Conservation (phyloP, 2,329 filamentous ascomycete species). For the Neonectria magnoliae region DNA sequence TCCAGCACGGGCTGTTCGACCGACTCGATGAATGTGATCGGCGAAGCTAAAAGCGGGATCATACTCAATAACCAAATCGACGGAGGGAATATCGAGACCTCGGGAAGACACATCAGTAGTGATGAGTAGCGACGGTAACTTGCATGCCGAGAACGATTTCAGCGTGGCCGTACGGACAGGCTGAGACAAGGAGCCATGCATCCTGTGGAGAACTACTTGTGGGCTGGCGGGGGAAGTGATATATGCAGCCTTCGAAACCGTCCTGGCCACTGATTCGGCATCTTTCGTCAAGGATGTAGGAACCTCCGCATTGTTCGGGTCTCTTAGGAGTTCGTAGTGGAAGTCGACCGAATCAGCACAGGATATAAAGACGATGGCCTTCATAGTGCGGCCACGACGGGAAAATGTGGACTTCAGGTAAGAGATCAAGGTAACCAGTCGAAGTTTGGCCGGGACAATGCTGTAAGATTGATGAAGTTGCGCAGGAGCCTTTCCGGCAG, state of each 20-base stretch:
- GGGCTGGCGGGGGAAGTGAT: constrained; percentile 81
- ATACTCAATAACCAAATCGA: constrained; percentile 95
- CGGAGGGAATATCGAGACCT: constrained; percentile 92
- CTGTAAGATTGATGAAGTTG: constrained; percentile 94
- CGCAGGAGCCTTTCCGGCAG: constrained; percentile 82
- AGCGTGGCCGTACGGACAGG: constrained; percentile 88
- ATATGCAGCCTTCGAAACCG: constrained; percentile 74
- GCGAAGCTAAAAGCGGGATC: constrained; percentile 93
- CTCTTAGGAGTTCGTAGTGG: constrained; percentile 84
- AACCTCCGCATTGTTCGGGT: constrained; percentile 45
- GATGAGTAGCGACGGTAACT: constrained; percentile 82
- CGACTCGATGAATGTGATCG: constrained; percentile 94
- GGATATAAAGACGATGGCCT: constrained; percentile 95
- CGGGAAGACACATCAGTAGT: constrained; percentile 96
- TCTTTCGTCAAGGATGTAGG: constrained; percentile 45
- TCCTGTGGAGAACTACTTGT: constrained; percentile 79
- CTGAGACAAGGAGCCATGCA: constrained; percentile 93
- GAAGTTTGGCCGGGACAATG: constrained; percentile 87
- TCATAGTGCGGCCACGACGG: constrained; percentile 91
- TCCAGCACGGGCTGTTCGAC: constrained; percentile 92
- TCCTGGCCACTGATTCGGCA: constrained; percentile 59
- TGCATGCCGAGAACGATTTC: constrained; percentile 78
- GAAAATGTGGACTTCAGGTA: constrained; percentile 89
- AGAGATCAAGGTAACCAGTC: constrained; percentile 86
- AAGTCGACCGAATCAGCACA: constrained; percentile 98